phyloP scores from a whole-genome alignment of 768 basidiomycete genomes.

The Leccinum imitatum region DNA sequence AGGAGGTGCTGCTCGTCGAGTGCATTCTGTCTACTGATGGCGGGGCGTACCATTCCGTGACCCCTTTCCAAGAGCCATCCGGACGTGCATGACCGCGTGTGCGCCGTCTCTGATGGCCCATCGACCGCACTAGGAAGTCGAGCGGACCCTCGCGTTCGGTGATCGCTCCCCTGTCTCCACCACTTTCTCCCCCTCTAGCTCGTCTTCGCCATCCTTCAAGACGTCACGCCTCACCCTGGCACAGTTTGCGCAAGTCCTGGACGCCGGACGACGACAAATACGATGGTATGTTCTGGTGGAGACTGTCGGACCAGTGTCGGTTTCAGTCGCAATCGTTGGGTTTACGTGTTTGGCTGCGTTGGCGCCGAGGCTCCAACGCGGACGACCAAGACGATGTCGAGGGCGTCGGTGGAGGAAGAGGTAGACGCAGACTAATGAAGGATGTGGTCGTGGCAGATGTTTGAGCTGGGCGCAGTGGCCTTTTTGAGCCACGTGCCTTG shows the following conservation, averaged over 20 bases:
- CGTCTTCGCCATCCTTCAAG: not conserved
- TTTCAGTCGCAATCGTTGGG: no score
- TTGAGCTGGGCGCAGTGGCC: conserved; percentile 13
- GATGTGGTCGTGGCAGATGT: not conserved
- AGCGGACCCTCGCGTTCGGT: not conserved
- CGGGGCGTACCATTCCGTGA: not conserved
- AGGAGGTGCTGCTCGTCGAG: not conserved
- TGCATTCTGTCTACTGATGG: not conserved
- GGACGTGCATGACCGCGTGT: not conserved
- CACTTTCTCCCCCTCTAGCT: not conserved
- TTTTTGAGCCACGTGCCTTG: conserved; percentile 11
- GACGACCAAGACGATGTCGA: not conserved
- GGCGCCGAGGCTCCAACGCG: not conserved
- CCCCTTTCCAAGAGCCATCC: not conserved
- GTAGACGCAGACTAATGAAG: not conserved
- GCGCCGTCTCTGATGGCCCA: not conserved
- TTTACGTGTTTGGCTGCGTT: not conserved
- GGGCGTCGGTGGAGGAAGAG: not conserved
- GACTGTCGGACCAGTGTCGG: not conserved
- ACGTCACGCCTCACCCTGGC: not conserved
- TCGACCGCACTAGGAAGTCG: not conserved
- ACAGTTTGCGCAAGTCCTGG: not conserved
- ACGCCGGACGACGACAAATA: not conserved
- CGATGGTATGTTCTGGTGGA: not conserved
- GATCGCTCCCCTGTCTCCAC: not conserved